These are phyloP conservation scores for Candida sp. DNA, from an alignment of 1,139 yeast species.

Conservation along the genomic window DNA sequence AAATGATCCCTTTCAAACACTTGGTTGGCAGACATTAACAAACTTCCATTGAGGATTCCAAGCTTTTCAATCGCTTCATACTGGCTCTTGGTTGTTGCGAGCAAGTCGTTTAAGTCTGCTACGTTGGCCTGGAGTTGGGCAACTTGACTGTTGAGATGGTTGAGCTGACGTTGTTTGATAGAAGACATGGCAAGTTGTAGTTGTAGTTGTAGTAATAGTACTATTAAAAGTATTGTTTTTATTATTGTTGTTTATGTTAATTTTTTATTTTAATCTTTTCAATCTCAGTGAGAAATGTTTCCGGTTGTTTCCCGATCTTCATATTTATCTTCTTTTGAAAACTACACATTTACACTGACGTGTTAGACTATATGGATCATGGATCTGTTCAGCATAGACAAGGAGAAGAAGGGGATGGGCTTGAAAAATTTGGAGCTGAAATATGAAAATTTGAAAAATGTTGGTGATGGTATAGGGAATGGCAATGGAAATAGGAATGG, in stretches of 20 bases:
- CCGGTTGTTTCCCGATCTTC: neutral
- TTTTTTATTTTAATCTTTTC: neutral
- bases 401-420: neutral
- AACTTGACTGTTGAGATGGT: slow-evolving; percentile 60
- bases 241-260: neutral
- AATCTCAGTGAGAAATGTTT: neutral
- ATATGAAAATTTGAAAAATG: neutral
- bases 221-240: too few relatives aligned
- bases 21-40: slow-evolving; percentile 62
- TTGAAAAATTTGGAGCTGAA: neutral
- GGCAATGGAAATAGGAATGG: neutral
- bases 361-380: neutral
- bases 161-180: slow-evolving; percentile 48
- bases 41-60: slow-evolving; percentile 60
- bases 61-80: slow-evolving; percentile 53
- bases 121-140: slow-evolving; percentile 61
- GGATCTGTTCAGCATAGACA: neutral
- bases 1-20: slow-evolving; percentile 40
- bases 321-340: neutral
- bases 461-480: neutral
- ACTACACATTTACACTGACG: neutral
- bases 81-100: slow-evolving; percentile 54
- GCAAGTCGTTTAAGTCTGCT: slow-evolving; percentile 51
- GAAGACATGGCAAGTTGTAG: slow-evolving; percentile 5
- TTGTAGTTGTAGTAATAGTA: too few relatives aligned